A percentile compares a stretch with the other conserved stretches of the same genome.
These are phyloP conservation scores for Striga asiatica DNA, from an alignment of 257 asterid genomes.

Conservation along the genomic window DNA sequence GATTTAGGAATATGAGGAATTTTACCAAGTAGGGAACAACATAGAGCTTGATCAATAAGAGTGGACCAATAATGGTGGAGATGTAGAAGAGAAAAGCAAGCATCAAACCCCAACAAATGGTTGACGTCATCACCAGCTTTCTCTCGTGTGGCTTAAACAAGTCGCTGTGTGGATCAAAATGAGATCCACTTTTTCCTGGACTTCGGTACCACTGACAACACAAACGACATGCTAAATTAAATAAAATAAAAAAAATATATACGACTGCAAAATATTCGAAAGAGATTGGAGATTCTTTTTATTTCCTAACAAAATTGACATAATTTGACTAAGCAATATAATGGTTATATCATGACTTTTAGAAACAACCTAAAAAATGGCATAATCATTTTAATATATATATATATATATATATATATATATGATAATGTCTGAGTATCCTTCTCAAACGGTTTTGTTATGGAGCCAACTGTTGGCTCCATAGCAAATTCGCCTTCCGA, in stretches of 20 bases:
- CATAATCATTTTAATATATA: too few relatives aligned
- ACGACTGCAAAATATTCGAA: not conserved
- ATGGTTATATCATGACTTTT: too few relatives aligned
- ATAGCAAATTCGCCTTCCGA: too few relatives aligned
- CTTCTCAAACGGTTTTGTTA: too few relatives aligned
- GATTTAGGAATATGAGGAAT: not conserved
- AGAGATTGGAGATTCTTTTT: too few relatives aligned
- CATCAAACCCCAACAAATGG: conserved; percentile 69
- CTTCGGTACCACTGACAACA: conserved; percentile 81
- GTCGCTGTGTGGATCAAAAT: conserved; percentile 67
- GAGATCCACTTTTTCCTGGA: conserved; percentile 92
- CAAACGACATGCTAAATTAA: too few relatives aligned
- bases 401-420: too few relatives aligned
- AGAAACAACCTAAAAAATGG: too few relatives aligned
- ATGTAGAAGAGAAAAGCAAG: conserved; percentile 33
- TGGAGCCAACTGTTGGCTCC: too few relatives aligned
- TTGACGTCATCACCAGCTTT: conserved; percentile 42
- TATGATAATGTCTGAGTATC: too few relatives aligned
- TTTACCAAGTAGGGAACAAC: conserved; percentile 66
- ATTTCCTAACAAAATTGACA: too few relatives aligned
- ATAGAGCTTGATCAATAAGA: conserved; percentile 45
- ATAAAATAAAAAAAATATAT: not conserved
- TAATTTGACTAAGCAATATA: too few relatives aligned
- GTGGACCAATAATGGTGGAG: conserved; percentile 33
- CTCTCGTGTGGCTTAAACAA: conserved; percentile 61